Percentiles rank a stretch among this genome's conserved stretches.
These are phyloP conservation scores for Beauveria pseudobassiana DNA, from an alignment of 2,329 filamentous ascomycete genomes.

Conservation along the genomic window DNA sequence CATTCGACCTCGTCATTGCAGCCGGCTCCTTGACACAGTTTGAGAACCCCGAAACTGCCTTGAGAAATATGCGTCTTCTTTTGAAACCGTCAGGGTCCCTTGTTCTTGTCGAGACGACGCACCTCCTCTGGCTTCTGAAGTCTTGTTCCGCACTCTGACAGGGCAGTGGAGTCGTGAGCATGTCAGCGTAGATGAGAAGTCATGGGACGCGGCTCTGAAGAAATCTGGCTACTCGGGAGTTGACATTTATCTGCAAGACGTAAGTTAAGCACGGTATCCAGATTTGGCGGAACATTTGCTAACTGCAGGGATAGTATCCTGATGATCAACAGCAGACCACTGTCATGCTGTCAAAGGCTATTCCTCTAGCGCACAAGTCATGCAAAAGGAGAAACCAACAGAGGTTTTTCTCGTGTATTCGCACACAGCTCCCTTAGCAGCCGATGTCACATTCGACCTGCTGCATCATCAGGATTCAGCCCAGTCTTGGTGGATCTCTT, in stretches of 20 bases:
- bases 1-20: constrained; percentile 16
- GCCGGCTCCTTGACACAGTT: constrained; percentile 19
- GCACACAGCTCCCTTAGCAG: neutral
- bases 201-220: neutral
- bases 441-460: neutral
- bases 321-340: neutral
- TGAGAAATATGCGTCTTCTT: constrained; percentile 2
- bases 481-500: neutral
- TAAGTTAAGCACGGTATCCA: neutral
- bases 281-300: neutral
- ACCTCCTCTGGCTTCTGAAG: neutral
- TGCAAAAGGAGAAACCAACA: neutral
- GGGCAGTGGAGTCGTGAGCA: neutral
- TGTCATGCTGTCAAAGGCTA: neutral
- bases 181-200: neutral
- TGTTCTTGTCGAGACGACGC: constrained; percentile 15
- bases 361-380: neutral
- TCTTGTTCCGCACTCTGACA: neutral
- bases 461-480: neutral
- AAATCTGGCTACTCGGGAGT: constrained; percentile 3
- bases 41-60: constrained; percentile 10
- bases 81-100: constrained; percentile 20
- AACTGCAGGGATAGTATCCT: neutral
- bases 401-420: neutral
- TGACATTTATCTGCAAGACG: neutral